Evolutionary conservation across 2,329 filamentous ascomycete species (phyloP).

Genomic region (Sphaceloma murrayae): DNA sequence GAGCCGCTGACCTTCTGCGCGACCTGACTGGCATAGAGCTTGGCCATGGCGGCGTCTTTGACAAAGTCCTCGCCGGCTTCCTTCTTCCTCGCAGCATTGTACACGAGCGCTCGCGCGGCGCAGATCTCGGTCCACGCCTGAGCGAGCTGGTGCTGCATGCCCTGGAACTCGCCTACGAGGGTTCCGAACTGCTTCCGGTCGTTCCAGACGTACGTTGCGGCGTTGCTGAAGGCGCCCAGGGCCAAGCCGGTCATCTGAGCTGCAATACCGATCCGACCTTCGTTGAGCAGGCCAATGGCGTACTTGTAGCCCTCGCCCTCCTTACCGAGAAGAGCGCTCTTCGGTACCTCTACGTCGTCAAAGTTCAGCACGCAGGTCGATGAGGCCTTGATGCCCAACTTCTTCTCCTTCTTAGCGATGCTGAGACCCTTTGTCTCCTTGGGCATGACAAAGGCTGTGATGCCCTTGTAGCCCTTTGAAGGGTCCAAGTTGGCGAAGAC

Average conservation of each 20-base stretch:
- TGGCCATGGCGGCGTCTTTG: conserved; percentile 93
- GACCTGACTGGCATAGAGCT: conserved; percentile 88
- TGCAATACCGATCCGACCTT: conserved; percentile 94
- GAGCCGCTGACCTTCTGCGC: conserved; percentile 75
- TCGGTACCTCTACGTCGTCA: conserved; percentile 86
- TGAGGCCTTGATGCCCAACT: conserved; percentile 90
- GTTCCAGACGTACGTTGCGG: conserved; percentile 91
- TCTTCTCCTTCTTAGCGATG: conserved; percentile 99
- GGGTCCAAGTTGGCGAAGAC: conserved; percentile 95
- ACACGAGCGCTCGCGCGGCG: conserved; percentile 84
- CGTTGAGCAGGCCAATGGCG: conserved; percentile 86
- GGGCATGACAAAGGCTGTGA: conserved; percentile 90
- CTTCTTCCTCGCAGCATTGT: conserved; percentile 95
- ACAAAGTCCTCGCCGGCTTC: conserved; percentile 95
- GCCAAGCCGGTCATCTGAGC: conserved; percentile 98
- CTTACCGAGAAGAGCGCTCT: conserved; percentile 77
- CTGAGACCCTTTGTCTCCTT: conserved; percentile 82
- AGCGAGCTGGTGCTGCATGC: conserved; percentile 98
- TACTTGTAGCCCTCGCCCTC: conserved; percentile 96
- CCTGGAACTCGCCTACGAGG: conserved; percentile 92
- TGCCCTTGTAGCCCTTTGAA: conserved; percentile 89
- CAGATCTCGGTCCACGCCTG: conserved; percentile 91
- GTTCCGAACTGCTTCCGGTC: conserved; percentile 95
- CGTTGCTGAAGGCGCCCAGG: conserved; percentile 90
- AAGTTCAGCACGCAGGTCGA: conserved; percentile 97